These are phyloP conservation scores for Lablab purpureus DNA, from an alignment of 306 rosid genomes.

Conservation along the genomic window DNA sequence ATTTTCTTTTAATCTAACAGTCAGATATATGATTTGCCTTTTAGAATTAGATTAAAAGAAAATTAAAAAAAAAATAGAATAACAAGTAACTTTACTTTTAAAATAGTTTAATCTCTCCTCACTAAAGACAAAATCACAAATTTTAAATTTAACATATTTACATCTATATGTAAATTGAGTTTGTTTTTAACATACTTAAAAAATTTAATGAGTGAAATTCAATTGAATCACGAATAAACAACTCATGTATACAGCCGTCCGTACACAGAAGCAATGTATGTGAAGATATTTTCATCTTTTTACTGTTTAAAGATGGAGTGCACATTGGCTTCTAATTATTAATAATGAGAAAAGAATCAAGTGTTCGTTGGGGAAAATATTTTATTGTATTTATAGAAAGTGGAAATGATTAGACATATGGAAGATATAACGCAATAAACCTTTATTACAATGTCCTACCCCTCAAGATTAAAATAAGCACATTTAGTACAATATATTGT, in stretches of 20 bases:
- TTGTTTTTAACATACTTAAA: background rate
- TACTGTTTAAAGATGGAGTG: background rate
- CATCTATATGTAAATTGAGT: background rate
- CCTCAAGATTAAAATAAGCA: slow-evolving; percentile 5
- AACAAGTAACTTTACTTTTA: no score
- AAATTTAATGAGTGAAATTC: background rate
- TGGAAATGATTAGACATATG: slow-evolving; percentile 10
- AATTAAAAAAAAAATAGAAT: no score
- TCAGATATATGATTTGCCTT: no score
- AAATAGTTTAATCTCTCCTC: no score
- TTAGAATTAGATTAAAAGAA: no score
- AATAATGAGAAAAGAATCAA: background rate
- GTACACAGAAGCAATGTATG: background rate
- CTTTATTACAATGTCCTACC: slow-evolving; percentile 22
- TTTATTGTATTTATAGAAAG: slow-evolving; percentile 8
- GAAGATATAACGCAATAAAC: background rate
- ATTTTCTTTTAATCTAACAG: no score
- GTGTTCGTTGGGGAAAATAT: background rate
- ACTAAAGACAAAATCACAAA: background rate
- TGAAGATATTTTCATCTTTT: background rate
- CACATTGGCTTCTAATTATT: background rate
- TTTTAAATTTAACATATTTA: background rate
- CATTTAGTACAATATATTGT: background rate
- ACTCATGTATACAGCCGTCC: background rate
- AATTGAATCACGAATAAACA: background rate